Conservation (phyloP, 441 rosid species). For the Croton setiger region DNA sequence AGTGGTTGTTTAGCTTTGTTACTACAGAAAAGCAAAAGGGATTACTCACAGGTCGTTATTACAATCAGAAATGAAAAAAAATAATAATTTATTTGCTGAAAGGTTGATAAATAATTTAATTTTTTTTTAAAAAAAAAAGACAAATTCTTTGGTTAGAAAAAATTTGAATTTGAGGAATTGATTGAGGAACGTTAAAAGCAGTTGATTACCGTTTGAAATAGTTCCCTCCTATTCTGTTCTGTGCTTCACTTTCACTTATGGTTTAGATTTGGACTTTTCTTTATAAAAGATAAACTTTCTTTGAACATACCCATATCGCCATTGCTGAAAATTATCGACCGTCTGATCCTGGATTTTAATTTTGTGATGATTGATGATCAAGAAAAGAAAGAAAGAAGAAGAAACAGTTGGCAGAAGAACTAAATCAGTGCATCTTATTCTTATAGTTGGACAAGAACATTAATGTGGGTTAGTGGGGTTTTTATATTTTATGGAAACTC, state of each 20-base stretch:
- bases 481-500: conserved; percentile 1
- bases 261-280: conserved; percentile 14
- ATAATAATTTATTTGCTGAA: conserved; percentile 25
- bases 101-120: conserved; percentile 6
- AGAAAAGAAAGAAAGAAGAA: conserved; percentile 3
- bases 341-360: conserved; percentile 18
- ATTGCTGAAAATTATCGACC: conserved; percentile 7
- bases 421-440: conserved; percentile 11
- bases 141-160: conserved; percentile 5
- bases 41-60: conserved; percentile 36
- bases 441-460: conserved; percentile 23
- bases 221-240: conserved; percentile 38
- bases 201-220: conserved; percentile 31
- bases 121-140: conserved; percentile 19
- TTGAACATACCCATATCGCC: conserved; percentile 17
- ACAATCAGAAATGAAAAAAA: conserved; percentile 25
- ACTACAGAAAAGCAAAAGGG: conserved; percentile 43
- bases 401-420: conserved; percentile 21
- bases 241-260: conserved; percentile 7
- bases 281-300: conserved; percentile 19
- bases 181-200: conserved; percentile 10
- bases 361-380: conserved; percentile 9
- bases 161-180: conserved; percentile 40
- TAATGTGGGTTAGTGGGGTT: conserved; percentile 17
- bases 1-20: conserved; percentile 26